A percentile compares a stretch with the other conserved stretches of the same genome.
phyloP scores from a whole-genome alignment of 1,284 basidiomycete genomes.

The Singerocomus inundabilis region DNA sequence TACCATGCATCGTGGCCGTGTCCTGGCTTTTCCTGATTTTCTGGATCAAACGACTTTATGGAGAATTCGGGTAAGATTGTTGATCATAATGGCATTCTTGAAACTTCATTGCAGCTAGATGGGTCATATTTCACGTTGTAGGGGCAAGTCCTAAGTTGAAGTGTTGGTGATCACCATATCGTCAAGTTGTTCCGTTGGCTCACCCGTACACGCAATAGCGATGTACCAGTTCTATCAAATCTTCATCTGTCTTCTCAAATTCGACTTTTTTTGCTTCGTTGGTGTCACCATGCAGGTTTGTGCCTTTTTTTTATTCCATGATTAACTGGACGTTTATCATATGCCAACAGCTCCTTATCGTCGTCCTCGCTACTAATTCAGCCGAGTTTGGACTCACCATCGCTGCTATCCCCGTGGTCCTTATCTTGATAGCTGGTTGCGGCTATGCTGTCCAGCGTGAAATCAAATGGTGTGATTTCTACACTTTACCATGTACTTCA shows the following conservation, averaged over 20 bases:
- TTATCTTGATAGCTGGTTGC: constrained; percentile 64
- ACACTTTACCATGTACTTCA: not conserved
- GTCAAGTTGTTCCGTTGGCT: not conserved
- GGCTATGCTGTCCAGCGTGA: constrained; percentile 73
- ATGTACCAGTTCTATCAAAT: constrained; percentile 87
- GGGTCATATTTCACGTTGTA: constrained; percentile 84
- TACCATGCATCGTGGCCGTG: constrained; percentile 50
- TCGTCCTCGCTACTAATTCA: constrained; percentile 61
- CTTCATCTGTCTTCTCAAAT: constrained; percentile 81
- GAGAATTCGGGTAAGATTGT: constrained; percentile 57
- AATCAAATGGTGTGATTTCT: constrained; percentile 63
- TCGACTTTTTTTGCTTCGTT: constrained; percentile 83
- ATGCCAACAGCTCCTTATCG: constrained; percentile 58
- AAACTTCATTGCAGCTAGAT: constrained; percentile 41
- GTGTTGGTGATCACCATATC: constrained; percentile 44
- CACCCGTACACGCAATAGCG: constrained; percentile 39
- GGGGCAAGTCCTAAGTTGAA: constrained; percentile 80
- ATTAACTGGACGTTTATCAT: not conserved
- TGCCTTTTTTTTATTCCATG: not conserved
- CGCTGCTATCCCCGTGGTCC: constrained; percentile 77
- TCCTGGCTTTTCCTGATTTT: constrained; percentile 54
- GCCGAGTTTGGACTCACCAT: constrained; percentile 80
- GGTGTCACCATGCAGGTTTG: constrained; percentile 83
- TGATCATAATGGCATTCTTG: not conserved
- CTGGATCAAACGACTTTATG: constrained; percentile 54